phyloP scores from a whole-genome alignment of 257 asterid genomes.

The Parsonsia alboflavescens region DNA sequence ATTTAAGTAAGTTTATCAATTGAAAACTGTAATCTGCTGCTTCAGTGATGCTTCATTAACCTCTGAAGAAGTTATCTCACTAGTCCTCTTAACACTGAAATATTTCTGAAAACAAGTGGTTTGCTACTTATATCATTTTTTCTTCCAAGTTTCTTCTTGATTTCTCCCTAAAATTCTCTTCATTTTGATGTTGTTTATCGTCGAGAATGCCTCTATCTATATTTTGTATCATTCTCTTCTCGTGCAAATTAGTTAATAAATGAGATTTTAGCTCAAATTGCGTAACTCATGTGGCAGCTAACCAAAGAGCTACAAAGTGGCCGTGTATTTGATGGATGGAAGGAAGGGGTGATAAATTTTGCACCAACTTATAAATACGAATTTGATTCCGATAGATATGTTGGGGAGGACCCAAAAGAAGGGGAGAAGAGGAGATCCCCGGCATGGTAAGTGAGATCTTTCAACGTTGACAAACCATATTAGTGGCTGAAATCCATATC shows the following conservation, averaged over 20 bases:
- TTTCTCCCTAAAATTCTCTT: neutral
- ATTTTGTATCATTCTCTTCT: neutral
- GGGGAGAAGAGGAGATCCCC: constrained; percentile 94
- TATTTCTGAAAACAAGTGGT: neutral
- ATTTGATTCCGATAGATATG: constrained; percentile 61
- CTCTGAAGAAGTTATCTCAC: neutral
- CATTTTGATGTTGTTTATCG: neutral
- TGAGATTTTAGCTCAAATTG: constrained; percentile 8
- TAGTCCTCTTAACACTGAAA: neutral
- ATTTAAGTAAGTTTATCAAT: neutral
- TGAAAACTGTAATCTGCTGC: neutral
- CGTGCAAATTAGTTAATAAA: neutral
- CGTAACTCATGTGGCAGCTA: constrained; percentile 39
- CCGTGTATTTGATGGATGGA: constrained; percentile 85
- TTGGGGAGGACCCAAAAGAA: constrained; percentile 61
- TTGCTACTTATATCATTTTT: neutral
- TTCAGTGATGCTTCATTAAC: neutral
- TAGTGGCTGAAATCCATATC: neutral
- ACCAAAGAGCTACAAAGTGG: constrained; percentile 67
- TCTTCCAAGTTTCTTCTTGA: neutral
- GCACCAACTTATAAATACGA: constrained; percentile 93
- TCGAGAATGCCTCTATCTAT: neutral
- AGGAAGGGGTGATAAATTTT: constrained; percentile 74
- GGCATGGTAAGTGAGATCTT: constrained; percentile 60
- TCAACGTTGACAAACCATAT: neutral